Base-by-base conservation (phyloP, 371 early-diverging fungal genomes). In the Lichtheimia corymbifera region DNA sequence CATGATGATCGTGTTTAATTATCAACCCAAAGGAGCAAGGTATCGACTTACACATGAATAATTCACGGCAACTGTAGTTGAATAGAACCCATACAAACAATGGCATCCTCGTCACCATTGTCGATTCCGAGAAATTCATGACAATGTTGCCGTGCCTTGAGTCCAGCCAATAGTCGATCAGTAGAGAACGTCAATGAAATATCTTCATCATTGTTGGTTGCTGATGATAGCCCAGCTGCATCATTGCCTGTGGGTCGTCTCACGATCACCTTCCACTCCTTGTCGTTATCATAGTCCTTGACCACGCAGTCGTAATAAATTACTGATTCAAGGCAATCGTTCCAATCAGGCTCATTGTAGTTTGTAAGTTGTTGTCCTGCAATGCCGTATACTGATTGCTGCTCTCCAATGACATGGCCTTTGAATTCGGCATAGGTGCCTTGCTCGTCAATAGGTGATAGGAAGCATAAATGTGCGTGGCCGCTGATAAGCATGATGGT, bases 71-170 rank as follows among this genome's bases (percentile, higher is more conserved):
- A 5, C 12, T 47, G 1, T 5, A 47, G 6, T 22, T 47, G 47
- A 47, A 47, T 47, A 47, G n/a, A 22, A 2, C 47, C 47, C 47
- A 47, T 47, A 22, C 47, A 47, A 5, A 47, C 47, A 47, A 47
- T 22, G 11, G 11, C 47, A 47, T 22, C 47, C n/a, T 47, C 47
- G 6, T 5, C 17, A 47, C 11, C 17, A 2, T 47, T 22, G 7
- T 22, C 18, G 3, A 47, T 5, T 22, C 11, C 47, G 9, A 47
- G 47, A 17, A 7, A 47, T 7, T 47, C 14, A 6, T 9, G 9
- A 22, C 47, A 47, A 15, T 47, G 47, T 7, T n/a, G 18, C 6
- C 1, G 47, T 47, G 47, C 47, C 22, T 47, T n/a, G 18, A 18
- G n/a, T 6, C 47, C 47, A 18, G 11, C 47, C 22, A 47, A 47